Evolutionary conservation across 2,329 filamentous ascomycete species (phyloP), one percentile per base, ranked within the genome.

Genomic region (Xylariaceae sp.): DNA sequence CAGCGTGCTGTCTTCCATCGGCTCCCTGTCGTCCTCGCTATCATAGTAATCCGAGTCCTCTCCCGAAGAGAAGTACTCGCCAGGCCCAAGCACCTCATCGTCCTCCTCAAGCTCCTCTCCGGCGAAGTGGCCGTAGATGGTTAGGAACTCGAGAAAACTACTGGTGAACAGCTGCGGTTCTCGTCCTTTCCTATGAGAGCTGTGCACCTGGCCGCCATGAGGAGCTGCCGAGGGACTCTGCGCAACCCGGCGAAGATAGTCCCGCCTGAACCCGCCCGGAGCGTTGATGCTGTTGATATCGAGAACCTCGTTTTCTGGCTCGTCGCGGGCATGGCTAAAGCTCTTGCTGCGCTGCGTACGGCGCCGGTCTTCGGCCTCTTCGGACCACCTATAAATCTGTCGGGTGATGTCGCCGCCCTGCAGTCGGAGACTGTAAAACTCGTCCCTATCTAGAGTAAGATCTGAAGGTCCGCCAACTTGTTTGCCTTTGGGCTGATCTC

Each of bases 31-130:
- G 9, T 85, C 78, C 19, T 83, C 79, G 50, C 77, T 75, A 44
- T 75, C 65, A 28, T 71, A 68, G 46, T 44, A 51, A 27, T 71
- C 74, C 26, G 80, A 77, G 44, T 81, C 73, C 36, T 81, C 78
- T 43, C 85, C 85, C 0, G 87, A 89, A 6, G 82, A 83, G 59
- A 96, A 96, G 63, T 95, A 96, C 58, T 96, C 90, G 59, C 94
- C 85, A 2, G 88, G 87, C 4, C 75, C 79, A 11, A 95, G 69
- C 2, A 81, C 86, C 61, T 97, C 90, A 53, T 97, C 92, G 53
- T 97, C 92, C 63, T 98, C 92, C 60, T 96, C 89, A 9, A 98
- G 74, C 59, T 95, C 85, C 63, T 98, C 92, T 64, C 92, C 92
- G 2, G 92, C 92, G 60, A 98, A 98, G 65, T 98, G 92, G 3